phyloP scores from a whole-genome alignment of 208 protist genomes.

The Crithidia bombi region DNA sequence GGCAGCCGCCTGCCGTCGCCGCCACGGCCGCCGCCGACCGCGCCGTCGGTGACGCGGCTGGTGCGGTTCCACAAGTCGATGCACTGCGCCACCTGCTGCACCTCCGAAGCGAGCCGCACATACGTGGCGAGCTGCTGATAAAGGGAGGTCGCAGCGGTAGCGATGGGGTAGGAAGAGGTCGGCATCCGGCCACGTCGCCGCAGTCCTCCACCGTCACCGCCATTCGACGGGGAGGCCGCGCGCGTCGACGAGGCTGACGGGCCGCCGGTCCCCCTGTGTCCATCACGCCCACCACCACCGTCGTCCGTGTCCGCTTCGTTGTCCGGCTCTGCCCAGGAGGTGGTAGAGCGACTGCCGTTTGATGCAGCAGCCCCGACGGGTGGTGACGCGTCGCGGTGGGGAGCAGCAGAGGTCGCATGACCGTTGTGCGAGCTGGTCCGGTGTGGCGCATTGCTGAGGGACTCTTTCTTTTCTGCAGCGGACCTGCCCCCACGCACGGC shows the following conservation, averaged over 20 bases:
- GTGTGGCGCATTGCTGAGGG: not conserved
- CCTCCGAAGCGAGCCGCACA: conserved; percentile 38
- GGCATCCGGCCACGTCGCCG: not conserved
- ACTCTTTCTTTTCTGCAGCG: not conserved
- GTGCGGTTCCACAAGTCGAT: conserved; percentile 41
- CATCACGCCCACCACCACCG: not conserved
- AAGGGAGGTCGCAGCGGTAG: conserved; percentile 9
- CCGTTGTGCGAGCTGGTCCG: conserved; percentile 9
- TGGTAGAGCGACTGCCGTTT: not conserved
- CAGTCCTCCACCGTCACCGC: not conserved
- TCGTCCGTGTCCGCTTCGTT: not conserved
- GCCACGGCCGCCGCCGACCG: not conserved
- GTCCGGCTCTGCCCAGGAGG: conserved; percentile 1
- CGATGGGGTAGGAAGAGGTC: not conserved
- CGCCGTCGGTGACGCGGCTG: not conserved
- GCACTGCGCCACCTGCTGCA: conserved; percentile 42
- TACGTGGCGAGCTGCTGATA: conserved; percentile 36
- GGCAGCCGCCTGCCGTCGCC: not conserved
- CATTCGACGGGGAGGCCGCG: not conserved
- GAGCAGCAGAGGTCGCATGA: not conserved
- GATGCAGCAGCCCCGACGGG: too few relatives aligned
- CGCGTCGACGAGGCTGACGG: not conserved
- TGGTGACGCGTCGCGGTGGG: not conserved
- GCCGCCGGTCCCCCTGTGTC: not conserved
- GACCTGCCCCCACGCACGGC: conserved; percentile 5